These are phyloP conservation scores for Plasmodium berghei DNA, from an alignment of 169 alveolate species.

Conservation along the genomic window DNA sequence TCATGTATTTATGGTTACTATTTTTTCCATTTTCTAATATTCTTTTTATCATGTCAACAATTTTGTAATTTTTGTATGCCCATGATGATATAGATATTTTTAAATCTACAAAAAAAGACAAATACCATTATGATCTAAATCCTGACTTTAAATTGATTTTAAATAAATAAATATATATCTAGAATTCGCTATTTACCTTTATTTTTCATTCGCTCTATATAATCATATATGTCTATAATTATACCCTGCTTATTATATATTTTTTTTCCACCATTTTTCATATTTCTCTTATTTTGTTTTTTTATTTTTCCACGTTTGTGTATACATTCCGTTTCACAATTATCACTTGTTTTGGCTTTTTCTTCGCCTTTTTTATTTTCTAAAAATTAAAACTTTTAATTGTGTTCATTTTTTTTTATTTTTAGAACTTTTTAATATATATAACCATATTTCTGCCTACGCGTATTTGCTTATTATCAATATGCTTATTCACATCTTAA, in stretches of 20 bases:
- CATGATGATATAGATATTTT: conserved; percentile 66
- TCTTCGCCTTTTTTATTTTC: conserved; percentile 9
- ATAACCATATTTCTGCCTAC: too few relatives aligned
- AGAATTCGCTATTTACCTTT: conserved; percentile 15
- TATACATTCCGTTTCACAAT: not conserved
- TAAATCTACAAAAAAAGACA: conserved; percentile 10
- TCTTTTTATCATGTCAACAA: conserved; percentile 40
- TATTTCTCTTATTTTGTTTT: conserved; percentile 4
- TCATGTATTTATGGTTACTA: not conserved
- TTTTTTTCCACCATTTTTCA: not conserved
- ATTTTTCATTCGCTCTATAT: conserved; percentile 11
- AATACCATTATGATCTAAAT: not conserved
- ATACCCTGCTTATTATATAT: conserved; percentile 33
- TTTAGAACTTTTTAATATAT: not conserved
- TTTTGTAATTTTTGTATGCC: conserved; percentile 35
- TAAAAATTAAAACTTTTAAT: conserved; percentile 42
- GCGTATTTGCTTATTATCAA: too few relatives aligned
- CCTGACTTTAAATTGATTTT: too few relatives aligned
- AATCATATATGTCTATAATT: conserved; percentile 62
- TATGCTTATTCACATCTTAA: not conserved
- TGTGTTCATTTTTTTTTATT: not conserved
- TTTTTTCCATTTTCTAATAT: not conserved
- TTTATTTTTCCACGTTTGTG: not conserved
- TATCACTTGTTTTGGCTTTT: not conserved
- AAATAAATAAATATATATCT: not conserved